Evolutionary conservation across 1,284 basidiomycete species (phyloP).

Genomic region (Cystobasidium pallidum): DNA sequence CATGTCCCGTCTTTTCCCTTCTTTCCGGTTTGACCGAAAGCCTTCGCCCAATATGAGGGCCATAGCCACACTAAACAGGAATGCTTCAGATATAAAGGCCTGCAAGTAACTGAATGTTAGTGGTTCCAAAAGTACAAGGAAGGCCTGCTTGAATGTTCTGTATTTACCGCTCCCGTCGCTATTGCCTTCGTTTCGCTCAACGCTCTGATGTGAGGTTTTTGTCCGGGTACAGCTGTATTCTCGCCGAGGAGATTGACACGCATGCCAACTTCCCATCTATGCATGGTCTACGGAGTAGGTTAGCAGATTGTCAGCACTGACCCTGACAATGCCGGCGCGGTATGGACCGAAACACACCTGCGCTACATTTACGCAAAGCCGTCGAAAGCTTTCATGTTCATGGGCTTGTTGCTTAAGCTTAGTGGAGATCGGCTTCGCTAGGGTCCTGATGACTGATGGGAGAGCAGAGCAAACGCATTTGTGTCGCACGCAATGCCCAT

Average conservation of each 20-base stretch:
- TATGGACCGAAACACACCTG: conserved; percentile 19
- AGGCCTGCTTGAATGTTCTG: background rate
- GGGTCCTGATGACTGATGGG: conserved; percentile 44
- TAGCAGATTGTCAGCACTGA: no score
- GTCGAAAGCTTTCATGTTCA: conserved; percentile 46
- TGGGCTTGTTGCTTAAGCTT: conserved; percentile 48
- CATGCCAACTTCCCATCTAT: conserved; percentile 41
- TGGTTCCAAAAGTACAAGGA: background rate
- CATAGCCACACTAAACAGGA: conserved; percentile 43
- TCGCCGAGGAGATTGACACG: conserved; percentile 42
- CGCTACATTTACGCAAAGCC: conserved; percentile 45
- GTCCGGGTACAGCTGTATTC: conserved; percentile 1
- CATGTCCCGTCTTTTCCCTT: conserved; percentile 71
- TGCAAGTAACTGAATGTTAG: background rate
- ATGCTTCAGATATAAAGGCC: conserved; percentile 45
- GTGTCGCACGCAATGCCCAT: background rate
- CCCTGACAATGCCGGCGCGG: no score
- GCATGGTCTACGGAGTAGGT: conserved; percentile 15
- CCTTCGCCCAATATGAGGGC: conserved; percentile 39
- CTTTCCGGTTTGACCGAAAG: conserved; percentile 64
- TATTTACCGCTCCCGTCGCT: conserved; percentile 31
- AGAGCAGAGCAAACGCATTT: background rate
- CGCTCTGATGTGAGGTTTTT: conserved; percentile 41
- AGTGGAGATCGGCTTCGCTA: conserved; percentile 48
- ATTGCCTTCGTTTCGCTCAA: conserved; percentile 45